Conservation (phyloP, 305 asterid species). For the Petunia hybrid region DNA sequence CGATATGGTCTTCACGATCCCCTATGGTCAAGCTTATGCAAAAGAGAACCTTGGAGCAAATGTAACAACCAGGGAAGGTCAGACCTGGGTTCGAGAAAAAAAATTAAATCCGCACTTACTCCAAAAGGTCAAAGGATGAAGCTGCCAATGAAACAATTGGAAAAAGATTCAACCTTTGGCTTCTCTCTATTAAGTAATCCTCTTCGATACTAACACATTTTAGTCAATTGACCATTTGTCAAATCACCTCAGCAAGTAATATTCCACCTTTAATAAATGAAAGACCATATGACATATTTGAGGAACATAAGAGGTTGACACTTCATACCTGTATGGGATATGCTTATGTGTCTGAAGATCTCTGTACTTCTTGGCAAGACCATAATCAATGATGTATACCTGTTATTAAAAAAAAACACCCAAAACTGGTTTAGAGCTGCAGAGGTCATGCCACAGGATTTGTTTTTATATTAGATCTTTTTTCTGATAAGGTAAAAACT, state of each 20-base stretch:
- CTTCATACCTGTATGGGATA: constrained; percentile 75
- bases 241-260: constrained; percentile 7
- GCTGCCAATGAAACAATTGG: background rate
- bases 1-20: background rate
- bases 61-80: background rate
- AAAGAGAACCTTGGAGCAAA: constrained; percentile 5
- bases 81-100: background rate
- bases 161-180: background rate
- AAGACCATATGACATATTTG: background rate
- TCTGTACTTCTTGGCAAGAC: constrained; percentile 88
- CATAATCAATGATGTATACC: constrained; percentile 87
- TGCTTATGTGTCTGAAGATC: constrained; percentile 86
- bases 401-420: constrained; percentile 40
- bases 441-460: background rate
- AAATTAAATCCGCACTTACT: background rate
- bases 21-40: background rate
- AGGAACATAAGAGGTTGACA: constrained; percentile 9
- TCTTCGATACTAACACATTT: background rate
- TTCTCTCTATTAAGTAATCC: background rate
- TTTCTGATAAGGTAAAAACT: too few species aligned
- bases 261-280: background rate
- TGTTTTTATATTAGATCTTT: background rate
- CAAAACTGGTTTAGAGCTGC: constrained; percentile 6
- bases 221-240: background rate
- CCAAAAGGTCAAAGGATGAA: background rate